These are phyloP conservation scores for Naegleria fowleri DNA, from an alignment of 208 protist species.

Conservation along the genomic window DNA sequence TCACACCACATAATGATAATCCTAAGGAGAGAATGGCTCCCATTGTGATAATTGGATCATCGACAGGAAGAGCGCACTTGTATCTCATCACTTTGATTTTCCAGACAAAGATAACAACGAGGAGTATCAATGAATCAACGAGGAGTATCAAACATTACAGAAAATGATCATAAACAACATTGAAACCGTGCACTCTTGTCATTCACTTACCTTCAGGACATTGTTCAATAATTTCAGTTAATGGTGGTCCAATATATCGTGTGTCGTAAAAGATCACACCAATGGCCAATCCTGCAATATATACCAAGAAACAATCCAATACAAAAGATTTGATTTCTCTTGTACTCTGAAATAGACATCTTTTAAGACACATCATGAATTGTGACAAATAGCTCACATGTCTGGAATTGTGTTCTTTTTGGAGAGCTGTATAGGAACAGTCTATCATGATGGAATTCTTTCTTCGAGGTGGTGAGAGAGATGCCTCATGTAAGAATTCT, in stretches of 20 bases:
- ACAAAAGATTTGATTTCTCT: not conserved
- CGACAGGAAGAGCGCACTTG: not conserved
- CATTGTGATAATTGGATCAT: not conserved
- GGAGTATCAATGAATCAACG: no score
- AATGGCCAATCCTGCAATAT: not conserved
- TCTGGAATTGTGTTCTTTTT: not conserved
- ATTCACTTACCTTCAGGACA: not conserved
- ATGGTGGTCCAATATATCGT: not conserved
- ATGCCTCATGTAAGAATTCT: not conserved
- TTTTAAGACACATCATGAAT: not conserved
- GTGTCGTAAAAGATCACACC: not conserved
- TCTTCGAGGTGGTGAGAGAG: not conserved
- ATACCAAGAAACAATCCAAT: not conserved
- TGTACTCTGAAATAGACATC: not conserved
- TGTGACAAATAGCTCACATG: not conserved
- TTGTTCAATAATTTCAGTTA: not conserved
- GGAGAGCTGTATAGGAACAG: not conserved
- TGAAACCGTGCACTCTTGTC: no score
- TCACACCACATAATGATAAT: not conserved
- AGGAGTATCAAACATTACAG: no score
- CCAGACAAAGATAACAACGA: no score
- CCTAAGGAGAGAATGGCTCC: not conserved
- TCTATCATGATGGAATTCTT: not conserved
- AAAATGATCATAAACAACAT: no score
- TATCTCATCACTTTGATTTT: not conserved